A percentile compares a stretch with the other conserved stretches of the same genome.
Evolutionary conservation across 108 stramenopile genomes (phyloP).

Genomic region (Cyclotella atomus): DNA sequence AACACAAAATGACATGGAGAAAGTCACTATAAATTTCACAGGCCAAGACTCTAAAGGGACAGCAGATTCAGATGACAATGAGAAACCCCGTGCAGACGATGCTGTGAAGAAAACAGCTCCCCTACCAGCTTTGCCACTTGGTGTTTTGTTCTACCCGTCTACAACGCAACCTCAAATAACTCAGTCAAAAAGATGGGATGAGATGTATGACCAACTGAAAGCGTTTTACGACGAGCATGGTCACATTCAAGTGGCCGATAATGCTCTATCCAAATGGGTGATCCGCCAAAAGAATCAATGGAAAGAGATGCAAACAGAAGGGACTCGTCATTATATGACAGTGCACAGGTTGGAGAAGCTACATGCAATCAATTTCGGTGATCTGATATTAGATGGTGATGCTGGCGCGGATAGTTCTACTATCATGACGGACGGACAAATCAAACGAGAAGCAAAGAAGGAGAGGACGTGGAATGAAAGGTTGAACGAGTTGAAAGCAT

Average conservation of each 20-base stretch:
- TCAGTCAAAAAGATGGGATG: neutral
- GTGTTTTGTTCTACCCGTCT: neutral
- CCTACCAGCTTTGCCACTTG: neutral
- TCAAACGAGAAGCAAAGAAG: neutral
- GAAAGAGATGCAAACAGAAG: neutral
- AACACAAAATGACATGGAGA: neutral
- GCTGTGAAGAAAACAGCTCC: neutral
- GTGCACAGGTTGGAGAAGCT: neutral
- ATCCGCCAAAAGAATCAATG: conserved; percentile 4
- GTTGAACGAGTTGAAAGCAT: conserved; percentile 4
- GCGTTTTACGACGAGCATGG: neutral
- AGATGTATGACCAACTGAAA: conserved; percentile 1
- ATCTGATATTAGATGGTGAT: neutral
- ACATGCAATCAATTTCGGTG: neutral
- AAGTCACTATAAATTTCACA: too few relatives aligned
- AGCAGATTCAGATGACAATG: too few relatives aligned
- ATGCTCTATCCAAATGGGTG: neutral
- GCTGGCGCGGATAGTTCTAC: neutral
- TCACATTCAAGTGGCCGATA: neutral
- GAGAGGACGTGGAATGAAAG: conserved; percentile 1
- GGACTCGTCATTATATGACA: neutral
- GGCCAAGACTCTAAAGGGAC: too few relatives aligned
- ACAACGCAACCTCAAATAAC: neutral
- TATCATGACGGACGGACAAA: neutral
- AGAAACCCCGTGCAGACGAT: neutral